These are phyloP conservation scores for Puccinia polysora DNA, from an alignment of 1,284 basidiomycete species.

Conservation along the genomic window DNA sequence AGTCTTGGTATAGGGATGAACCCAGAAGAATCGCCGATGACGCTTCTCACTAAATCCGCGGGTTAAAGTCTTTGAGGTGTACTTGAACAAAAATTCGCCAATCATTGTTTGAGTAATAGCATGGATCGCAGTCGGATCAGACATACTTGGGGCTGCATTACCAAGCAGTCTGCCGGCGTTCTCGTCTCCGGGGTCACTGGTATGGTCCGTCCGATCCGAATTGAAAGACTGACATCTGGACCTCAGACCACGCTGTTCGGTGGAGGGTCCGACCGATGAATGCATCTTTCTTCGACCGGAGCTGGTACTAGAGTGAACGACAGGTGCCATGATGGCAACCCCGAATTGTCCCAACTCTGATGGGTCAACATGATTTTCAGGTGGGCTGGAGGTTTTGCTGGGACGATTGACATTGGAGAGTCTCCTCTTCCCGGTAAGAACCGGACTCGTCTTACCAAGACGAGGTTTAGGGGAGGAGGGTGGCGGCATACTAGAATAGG, in stretches of 20 bases:
- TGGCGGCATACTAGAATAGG: slow-evolving; percentile 43
- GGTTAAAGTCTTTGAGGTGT: slow-evolving; percentile 84
- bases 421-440: slow-evolving; percentile 3
- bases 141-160: slow-evolving; percentile 29
- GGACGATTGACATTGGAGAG: background rate
- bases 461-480: slow-evolving; percentile 27
- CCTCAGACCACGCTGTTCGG: slow-evolving; percentile 34
- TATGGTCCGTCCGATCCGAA: slow-evolving; percentile 41
- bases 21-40: slow-evolving; percentile 97
- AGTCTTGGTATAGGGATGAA: slow-evolving; percentile 97
- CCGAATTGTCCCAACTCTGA: slow-evolving; percentile 29
- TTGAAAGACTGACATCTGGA: slow-evolving; percentile 11
- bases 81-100: slow-evolving; percentile 97
- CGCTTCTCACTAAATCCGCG: slow-evolving; percentile 84
- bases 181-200: slow-evolving; percentile 62
- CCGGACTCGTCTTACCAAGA: background rate
- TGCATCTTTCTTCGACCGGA: slow-evolving; percentile 8
- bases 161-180: background rate
- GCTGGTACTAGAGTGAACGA: slow-evolving; percentile 13
- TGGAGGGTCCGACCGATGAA: background rate
- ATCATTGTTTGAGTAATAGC: slow-evolving; percentile 99
- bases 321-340: slow-evolving; percentile 12
- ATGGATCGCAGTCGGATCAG: slow-evolving; percentile 60
- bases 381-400: slow-evolving; percentile 10
- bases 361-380: slow-evolving; percentile 7